A percentile compares a stretch with the other conserved stretches of the same genome.
Evolutionary conservation across 495 filamentous ascomycete genomes (phyloP).

Genomic region (Amphirosellinia nigrospora): DNA sequence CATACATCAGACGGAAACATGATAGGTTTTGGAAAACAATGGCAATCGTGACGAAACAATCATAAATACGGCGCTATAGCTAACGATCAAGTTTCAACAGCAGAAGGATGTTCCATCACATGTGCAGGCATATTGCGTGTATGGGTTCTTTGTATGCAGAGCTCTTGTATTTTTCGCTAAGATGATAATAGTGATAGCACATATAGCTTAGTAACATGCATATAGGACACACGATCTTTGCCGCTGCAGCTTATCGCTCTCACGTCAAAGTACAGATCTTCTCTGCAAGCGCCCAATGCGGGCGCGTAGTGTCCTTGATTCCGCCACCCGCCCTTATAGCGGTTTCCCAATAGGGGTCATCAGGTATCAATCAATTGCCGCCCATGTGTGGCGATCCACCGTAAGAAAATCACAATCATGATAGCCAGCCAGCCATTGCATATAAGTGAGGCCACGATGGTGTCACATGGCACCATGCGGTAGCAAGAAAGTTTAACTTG

Average conservation of each 20-base stretch:
- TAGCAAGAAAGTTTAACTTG: conserved; percentile 8
- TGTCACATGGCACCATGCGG: conserved; percentile 17
- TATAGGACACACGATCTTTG: conserved; percentile 18
- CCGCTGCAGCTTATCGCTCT: conserved; percentile 15
- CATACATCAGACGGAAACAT: conserved; percentile 19
- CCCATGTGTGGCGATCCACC: conserved; percentile 19
- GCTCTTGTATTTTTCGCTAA: conserved; percentile 14
- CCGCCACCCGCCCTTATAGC: conserved; percentile 11
- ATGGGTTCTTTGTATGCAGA: neutral
- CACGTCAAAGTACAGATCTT: conserved; percentile 4
- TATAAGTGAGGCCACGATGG: neutral
- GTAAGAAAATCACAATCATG: conserved; percentile 1
- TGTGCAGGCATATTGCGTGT: neutral
- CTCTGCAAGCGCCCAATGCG: conserved; percentile 22
- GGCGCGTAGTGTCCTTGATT: conserved; percentile 17
- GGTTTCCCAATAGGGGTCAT: conserved; percentile 18
- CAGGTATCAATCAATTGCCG: conserved; percentile 27
- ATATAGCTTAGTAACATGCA: conserved; percentile 12
- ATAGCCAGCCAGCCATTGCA: conserved; percentile 12
- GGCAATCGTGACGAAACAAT: conserved; percentile 5
- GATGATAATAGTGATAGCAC: conserved; percentile 10
- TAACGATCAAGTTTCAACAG: neutral
- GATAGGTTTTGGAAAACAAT: neutral
- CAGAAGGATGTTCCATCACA: no score
- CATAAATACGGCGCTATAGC: neutral